Conservation (phyloP, 2,329 filamentous ascomycete genomes). For the Tympanopsis confertula region DNA sequence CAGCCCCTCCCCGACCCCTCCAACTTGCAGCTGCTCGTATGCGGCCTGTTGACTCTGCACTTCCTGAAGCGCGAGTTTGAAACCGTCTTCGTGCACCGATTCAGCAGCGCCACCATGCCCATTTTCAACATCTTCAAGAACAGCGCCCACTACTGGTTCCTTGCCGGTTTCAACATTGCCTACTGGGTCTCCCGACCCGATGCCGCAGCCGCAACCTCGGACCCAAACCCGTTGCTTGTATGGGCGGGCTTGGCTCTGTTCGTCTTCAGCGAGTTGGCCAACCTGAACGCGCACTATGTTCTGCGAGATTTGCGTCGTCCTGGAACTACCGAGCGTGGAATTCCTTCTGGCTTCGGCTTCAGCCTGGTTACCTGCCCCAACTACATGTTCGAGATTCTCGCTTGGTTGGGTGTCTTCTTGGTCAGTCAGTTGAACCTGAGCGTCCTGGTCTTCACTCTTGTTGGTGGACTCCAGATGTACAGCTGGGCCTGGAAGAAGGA, state of each 20-base stretch:
- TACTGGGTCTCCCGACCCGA: conserved; percentile 75
- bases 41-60: conserved; percentile 66
- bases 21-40: conserved; percentile 60
- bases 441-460: conserved; percentile 42
- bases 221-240: background rate
- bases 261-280: background rate
- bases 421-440: conserved; percentile 52
- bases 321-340: conserved; percentile 48
- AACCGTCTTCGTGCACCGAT: conserved; percentile 88
- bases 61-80: conserved; percentile 93
- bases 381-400: conserved; percentile 54
- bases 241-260: conserved; percentile 20
- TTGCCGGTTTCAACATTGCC: conserved; percentile 70
- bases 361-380: conserved; percentile 56
- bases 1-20: conserved; percentile 37
- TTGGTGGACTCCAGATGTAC: conserved; percentile 47
- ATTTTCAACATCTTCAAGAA: conserved; percentile 86
- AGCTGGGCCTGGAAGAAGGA: conserved; percentile 59
- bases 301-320: conserved; percentile 44
- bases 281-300: conserved; percentile 37
- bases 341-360: conserved; percentile 52
- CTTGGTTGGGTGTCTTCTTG: conserved; percentile 49
- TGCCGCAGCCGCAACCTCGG: conserved; percentile 57
- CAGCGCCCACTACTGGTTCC: conserved; percentile 83
- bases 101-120: conserved; percentile 91